Base-by-base conservation (phyloP, 169 alveolate genomes). In the Plasmodium sp. region DNA sequence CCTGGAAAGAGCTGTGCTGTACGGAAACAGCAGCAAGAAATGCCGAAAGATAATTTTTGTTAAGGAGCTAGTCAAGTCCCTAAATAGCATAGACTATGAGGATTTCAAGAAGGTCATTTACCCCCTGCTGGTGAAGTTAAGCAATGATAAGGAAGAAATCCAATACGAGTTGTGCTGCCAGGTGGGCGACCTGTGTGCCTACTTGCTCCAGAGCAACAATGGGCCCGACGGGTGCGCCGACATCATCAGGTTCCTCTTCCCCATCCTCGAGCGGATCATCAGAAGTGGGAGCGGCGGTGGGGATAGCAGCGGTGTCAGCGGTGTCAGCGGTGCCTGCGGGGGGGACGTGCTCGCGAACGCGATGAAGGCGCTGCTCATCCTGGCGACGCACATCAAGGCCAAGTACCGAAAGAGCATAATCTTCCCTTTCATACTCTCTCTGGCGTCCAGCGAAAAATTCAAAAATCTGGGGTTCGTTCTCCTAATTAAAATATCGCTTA, bases 121-220 rank as follows among this genome's bases (percentile, higher is more conserved):
- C n/a, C 94, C 94, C 31, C 54, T 90, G 34, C 16, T 90, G 10
- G 77, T 90, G 41, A 90, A 80, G 41, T 27, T 90, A 41, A 79
- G 94, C 51, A 67, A 90, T 31, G 94, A 90, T 41, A 81, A 43
- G 31, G 48, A 58, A 43, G 94, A 90, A 80, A 80, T 90, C n/a
- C 67, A 90, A 90, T 16, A 90, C 34, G 94, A 90, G 82, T 16
- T 90, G 27, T 90, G 94, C 67, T 80, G 82, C 18, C 71, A 62
- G 72, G 62, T 90, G 27, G 94, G 94, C 6, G 94, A 90, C 36
- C 82, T 90, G 43, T 90, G 94, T 79, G 94, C 94, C 3, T 90
- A 90, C 36, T 12, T 90, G n/a, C 51, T 90, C 54, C 94, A 90
- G 74, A 90, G 72, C 54, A 80, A 80, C 82, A 90, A 54, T 48